Evolutionary conservation across 331 rosid species (phyloP), one percentile per base, ranked within the genome.

Genomic region (Dryas integrifolia): DNA sequence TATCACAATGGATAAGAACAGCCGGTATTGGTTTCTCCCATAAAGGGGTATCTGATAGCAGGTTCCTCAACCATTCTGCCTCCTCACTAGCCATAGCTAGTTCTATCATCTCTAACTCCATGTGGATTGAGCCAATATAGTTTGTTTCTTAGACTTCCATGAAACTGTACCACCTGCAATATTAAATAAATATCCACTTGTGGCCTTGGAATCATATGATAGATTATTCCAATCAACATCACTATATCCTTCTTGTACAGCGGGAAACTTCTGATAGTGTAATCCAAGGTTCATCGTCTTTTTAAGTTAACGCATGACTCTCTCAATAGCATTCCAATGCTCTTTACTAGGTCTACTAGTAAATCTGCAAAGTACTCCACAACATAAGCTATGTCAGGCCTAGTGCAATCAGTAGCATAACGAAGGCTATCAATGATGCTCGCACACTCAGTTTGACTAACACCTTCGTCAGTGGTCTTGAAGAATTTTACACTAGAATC

Each of bases 141-240:
- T 30, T 1, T 30, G 2, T 30, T 30, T 30, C 35, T 30, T 30
- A 30, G 35, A 30, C 35, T 30, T 30, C 3, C n/a, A 60, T 16
- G 66, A 60, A 30, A 60, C 45, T 7, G 41, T 12, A 6, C n/a
- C 66, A 63, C 48, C 24, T 10, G 5, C 39, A 5, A 65, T 43
- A 16, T 16, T 40, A 18, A 65, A 65, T 15, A 65, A 16, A 65
- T 18, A 65, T 6, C 70, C 5, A 24, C 9, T 18, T 6, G 55
- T 65, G 7, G 70, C 40, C 12, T 65, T 65, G 12, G 39, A 65
- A 4, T 65, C 55, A 14, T 65, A 2, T 45, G 35, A 65, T 0
- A 65, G 35, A 4, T 15, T 65, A 45, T 65, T 65, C 70, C 70
- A 65, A 9, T 65, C 55, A 2, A 0, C 52, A 65, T 65, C 12